Base-by-base conservation (phyloP, 2,329 filamentous ascomycete genomes). In the Aspergillus pseudonomiae region DNA sequence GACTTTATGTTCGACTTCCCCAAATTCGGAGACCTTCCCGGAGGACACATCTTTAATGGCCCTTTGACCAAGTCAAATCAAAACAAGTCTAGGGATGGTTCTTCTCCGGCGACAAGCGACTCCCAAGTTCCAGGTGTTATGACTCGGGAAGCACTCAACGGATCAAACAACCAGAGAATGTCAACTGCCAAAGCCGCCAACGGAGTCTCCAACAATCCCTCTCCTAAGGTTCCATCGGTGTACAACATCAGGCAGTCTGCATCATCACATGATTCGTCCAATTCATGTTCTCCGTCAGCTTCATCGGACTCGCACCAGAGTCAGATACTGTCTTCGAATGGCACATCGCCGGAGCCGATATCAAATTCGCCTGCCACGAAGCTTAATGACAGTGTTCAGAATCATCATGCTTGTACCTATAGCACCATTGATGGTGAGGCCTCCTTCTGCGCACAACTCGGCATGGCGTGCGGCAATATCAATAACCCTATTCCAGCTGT, bases 1-100 rank as follows among this genome's bases (percentile, higher is more conserved):
- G 93, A 91, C 75, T 98, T 98, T 75, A 90, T 94, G 69, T 98
- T 99, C 71, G 94, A 98, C 70, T 98, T 98, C 68, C 94, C 95
- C 68, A 94, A 91, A 75, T 98, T 99, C 73, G 95, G 95, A 54
- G 86, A 89, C 63, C 85, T 96, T 30, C 85, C 86, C 24, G 82
- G 81, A 32, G 78, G 81, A 4, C 83, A 85, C 65, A 79, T 86
- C 14, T 82, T 86, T 64, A 83, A 82, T 61, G 77, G 79, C n/a
- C 75, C 80, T 10, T 68, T 79, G 54, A 65, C 71, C 34, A 78
- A 73, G 53, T 60, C 68, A 10, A 57, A 67, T 55, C 62, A 70
- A 66, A 67, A 77, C 73, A 62, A 72, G 71, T 7, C 75, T 70
- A 64, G 78, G 70, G 70, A 78, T 19, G 67, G 70, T 30, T 65